These are phyloP conservation scores for Thuja plicata DNA, from an alignment of 83 land plant species.

Conservation along the genomic window DNA sequence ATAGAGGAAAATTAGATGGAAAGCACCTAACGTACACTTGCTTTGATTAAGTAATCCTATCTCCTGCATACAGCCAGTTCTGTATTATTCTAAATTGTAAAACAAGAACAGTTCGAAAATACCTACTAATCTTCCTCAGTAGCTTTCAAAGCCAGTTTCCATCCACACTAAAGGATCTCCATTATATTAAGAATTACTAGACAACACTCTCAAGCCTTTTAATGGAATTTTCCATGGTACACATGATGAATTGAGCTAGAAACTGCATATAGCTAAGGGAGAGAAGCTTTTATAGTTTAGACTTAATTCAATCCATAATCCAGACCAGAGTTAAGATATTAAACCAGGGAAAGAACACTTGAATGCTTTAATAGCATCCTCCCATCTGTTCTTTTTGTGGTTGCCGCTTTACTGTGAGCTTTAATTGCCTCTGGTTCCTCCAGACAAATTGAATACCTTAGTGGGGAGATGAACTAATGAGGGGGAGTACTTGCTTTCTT, in stretches of 20 bases:
- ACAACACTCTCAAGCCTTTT: too few species aligned
- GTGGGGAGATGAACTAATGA: neutral
- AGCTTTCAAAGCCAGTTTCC: neutral
- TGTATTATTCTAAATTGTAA: too few species aligned
- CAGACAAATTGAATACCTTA: neutral
- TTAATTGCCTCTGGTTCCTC: neutral
- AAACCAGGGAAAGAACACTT: neutral
- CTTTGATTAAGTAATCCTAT: neutral
- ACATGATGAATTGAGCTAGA: neutral
- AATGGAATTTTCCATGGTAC: neutral
- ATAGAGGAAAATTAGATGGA: neutral
- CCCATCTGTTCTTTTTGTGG: neutral
- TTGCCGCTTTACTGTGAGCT: neutral
- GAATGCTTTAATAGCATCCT: neutral
- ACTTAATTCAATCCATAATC: neutral
- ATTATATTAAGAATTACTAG: too few species aligned
- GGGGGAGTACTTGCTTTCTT: too few species aligned
- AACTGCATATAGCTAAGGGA: neutral
- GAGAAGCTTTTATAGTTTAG: neutral
- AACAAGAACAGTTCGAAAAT: neutral
- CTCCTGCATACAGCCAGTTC: neutral
- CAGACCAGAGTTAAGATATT: neutral
- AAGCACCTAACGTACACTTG: neutral
- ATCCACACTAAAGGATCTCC: neutral
- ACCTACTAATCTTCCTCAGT: neutral